Base-by-base conservation (phyloP, 345 rosid genomes). In the Aurinia saxatilis region DNA sequence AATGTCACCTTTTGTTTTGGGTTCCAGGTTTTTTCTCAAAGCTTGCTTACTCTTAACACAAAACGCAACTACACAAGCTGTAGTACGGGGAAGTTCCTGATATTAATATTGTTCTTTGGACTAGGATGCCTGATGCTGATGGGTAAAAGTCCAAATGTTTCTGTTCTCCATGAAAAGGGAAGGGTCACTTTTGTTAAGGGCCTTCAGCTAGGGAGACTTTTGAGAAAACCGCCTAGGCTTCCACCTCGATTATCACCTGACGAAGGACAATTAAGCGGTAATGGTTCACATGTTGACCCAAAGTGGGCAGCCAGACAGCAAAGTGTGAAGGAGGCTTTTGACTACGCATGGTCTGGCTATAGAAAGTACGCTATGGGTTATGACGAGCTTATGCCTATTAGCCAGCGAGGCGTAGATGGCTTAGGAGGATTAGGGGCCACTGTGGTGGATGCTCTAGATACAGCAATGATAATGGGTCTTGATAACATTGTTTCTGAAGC, bases 341-440 rank as follows among this genome's bases (percentile, higher is more conserved):
- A 80, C 63, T 80, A 87, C 72, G 97, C 97, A 12, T 93, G 99
- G 97, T 81, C 89, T 45, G 99, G 99, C 48, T 93, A 93, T 66
- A 86, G 80, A 73, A 86, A 79, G 70, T 83, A 68, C 34, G 96
- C 99, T 15, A 84, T 90, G 86, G 97, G 96, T 56, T 81, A 73
- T 70, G 97, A 93, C 74, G 99, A 93, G 75, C 95, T 93, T 39
- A 83, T 84, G 96, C 97, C 99, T 18, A 42, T 87, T 40, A 86
- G 85, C 63, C 79, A 71, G 62, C 77, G 1, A 11, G 99, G 99
- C 18, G 81, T 77, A 54, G 87, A 93, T 75, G 97, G 95, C 12
- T 74, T 93, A 68, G 97, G 97, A 71, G 99, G 99, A 51, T 74
- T 90, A n/a, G 97, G 97, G 67, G 99, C 99, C 38, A 90, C 99